phyloP scores from a whole-genome alignment of 139 green algal species.

The Eudorina sp. region DNA sequence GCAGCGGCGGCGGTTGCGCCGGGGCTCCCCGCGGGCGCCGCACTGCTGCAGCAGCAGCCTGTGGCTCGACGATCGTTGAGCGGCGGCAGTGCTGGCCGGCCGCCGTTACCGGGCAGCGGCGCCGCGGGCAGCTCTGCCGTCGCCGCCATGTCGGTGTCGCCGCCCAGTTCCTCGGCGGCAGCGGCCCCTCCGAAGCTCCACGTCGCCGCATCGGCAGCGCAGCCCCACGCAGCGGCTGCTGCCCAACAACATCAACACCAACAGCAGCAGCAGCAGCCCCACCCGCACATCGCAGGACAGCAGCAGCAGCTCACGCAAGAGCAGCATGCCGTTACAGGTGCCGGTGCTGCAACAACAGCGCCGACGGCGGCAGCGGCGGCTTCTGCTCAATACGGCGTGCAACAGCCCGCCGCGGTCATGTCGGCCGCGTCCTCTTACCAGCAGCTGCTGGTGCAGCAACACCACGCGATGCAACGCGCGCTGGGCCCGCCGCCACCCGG shows the following conservation, averaged over 20 bases:
- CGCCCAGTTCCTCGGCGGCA: not conserved
- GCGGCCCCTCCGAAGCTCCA: not conserved
- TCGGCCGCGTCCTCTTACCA: constrained; percentile 28
- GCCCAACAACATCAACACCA: not conserved
- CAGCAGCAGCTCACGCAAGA: not conserved
- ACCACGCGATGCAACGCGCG: constrained; percentile 26
- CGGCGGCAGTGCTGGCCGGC: constrained; percentile 3
- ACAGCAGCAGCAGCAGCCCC: not conserved
- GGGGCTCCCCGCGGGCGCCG: not conserved
- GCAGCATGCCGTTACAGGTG: not conserved
- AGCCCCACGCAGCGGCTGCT: not conserved
- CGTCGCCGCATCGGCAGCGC: not conserved
- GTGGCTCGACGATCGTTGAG: constrained; percentile 3
- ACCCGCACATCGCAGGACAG: no score
- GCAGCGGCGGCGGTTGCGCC: constrained; percentile 1
- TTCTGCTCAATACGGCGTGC: not conserved
- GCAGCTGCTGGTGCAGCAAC: constrained; percentile 30
- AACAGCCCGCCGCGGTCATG: not conserved
- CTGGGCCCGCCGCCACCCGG: constrained; percentile 21
- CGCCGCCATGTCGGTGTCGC: not conserved
- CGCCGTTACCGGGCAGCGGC: not conserved
- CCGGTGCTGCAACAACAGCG: not conserved
- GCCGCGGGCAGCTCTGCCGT: not conserved
- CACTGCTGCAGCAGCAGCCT: constrained; percentile 31
- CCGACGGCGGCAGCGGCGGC: not conserved